Evolutionary conservation across 257 asterid species (phyloP).

Genomic region (Primulina tabacum): DNA sequence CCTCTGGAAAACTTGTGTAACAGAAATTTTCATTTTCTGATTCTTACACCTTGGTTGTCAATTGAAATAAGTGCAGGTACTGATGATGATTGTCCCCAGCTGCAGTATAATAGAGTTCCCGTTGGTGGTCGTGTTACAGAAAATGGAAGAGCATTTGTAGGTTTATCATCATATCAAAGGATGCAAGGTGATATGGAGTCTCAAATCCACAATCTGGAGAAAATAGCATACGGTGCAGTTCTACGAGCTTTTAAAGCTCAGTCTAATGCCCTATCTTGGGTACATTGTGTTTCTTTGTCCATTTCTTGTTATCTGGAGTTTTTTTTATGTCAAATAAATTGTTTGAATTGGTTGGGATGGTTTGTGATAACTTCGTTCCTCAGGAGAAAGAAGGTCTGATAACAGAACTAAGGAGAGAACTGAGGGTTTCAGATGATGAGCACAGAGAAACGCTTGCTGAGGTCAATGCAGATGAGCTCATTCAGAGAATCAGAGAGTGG

Average conservation of each 20-base stretch:
- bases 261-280: constrained; percentile 99
- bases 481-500: constrained; percentile 94
- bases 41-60: not conserved
- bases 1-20: not conserved
- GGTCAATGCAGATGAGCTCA: constrained; percentile 84
- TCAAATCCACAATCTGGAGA: constrained; percentile 89
- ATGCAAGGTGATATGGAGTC: constrained; percentile 70
- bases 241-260: constrained; percentile 97
- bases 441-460: constrained; percentile 79
- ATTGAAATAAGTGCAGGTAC: constrained; percentile 39
- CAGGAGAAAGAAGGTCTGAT: constrained; percentile 97
- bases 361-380: constrained; percentile 18
- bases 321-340: constrained; percentile 3
- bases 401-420: constrained; percentile 92
- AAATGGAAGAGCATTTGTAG: constrained; percentile 49
- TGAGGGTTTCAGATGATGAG: constrained; percentile 97
- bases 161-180: constrained; percentile 47
- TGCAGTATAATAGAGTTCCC: constrained; percentile 42
- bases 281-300: constrained; percentile 30
- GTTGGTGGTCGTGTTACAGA: constrained; percentile 43
- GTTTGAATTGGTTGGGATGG: constrained; percentile 17
- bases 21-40: not conserved
- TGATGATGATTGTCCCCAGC: constrained; percentile 54
- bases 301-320: constrained; percentile 16
- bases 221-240: constrained; percentile 92